Evolutionary conservation across 192 early-diverging fungal species (phyloP).

Genomic region (Coemansia erecta): DNA sequence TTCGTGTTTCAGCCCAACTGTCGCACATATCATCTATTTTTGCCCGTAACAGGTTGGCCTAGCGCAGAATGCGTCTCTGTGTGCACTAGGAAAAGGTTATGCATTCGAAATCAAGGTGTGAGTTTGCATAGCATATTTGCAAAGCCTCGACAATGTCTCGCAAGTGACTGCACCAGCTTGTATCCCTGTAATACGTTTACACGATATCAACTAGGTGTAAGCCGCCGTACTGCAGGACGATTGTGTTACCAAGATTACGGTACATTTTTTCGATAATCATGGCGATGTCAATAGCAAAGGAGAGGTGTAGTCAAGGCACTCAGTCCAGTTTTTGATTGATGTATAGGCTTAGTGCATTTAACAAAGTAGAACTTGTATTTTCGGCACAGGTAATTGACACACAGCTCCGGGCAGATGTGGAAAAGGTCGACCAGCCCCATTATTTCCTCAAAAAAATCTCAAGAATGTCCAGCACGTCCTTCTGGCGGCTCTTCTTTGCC

Average conservation of each 20-base stretch:
- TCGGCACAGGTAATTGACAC: slow-evolving; percentile 32
- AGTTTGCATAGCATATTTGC: slow-evolving; percentile 88
- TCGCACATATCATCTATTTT: no score
- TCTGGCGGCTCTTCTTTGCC: slow-evolving; percentile 83
- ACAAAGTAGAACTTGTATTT: not conserved
- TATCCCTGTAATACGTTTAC: slow-evolving; percentile 93
- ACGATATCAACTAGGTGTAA: slow-evolving; percentile 97
- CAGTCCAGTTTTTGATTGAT: slow-evolving; percentile 95
- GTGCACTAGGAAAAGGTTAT: slow-evolving; percentile 30
- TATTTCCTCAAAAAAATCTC: slow-evolving; percentile 85
- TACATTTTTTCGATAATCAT: slow-evolving; percentile 96
- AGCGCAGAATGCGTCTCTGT: not conserved
- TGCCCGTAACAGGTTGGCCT: not conserved
- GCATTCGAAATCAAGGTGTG: slow-evolving; percentile 77
- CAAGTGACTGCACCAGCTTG: slow-evolving; percentile 90
- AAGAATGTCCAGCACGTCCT: slow-evolving; percentile 85
- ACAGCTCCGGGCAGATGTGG: slow-evolving; percentile 79
- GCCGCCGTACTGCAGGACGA: slow-evolving; percentile 92
- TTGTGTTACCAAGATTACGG: slow-evolving; percentile 96
- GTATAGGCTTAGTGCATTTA: slow-evolving; percentile 3
- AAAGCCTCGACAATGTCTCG: slow-evolving; percentile 95
- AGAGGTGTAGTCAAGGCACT: slow-evolving; percentile 90
- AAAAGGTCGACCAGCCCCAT: slow-evolving; percentile 86
- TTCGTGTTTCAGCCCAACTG: no score
- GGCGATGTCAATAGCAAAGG: slow-evolving; percentile 89